Evolutionary conservation across 23 red algal genomes (phyloP).

Genomic region (Gracilaria domingensis): DNA sequence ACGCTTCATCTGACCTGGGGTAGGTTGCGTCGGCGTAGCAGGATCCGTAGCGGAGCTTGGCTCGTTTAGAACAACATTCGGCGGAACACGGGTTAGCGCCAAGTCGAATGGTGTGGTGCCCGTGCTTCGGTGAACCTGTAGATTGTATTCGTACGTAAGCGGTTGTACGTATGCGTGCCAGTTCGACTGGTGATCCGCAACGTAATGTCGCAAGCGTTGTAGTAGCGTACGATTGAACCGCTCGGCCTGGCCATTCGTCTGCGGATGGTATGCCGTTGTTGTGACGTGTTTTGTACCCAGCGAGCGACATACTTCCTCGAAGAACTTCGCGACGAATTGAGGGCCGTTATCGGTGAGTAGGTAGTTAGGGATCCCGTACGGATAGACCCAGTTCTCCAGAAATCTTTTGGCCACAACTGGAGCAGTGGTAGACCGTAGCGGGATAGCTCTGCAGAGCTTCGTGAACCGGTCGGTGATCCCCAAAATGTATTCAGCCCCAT

Average conservation of each 20-base stretch:
- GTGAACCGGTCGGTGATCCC: constrained; percentile 37
- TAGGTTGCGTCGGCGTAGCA: neutral
- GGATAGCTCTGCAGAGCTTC: constrained; percentile 40
- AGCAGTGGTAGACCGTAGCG: constrained; percentile 8
- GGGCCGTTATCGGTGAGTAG: neutral
- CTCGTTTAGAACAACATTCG: neutral
- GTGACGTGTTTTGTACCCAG: neutral
- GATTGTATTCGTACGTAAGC: constrained; percentile 23
- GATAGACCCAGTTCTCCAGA: neutral
- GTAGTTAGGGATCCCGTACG: neutral
- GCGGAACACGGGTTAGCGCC: constrained; percentile 14
- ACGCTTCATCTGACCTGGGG: neutral
- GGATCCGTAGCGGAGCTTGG: neutral
- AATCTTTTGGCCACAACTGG: neutral
- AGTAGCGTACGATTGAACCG: no score
- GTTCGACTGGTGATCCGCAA: no score
- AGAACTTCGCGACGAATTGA: neutral
- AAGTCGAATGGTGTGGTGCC: constrained; percentile 28
- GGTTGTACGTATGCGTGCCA: no score
- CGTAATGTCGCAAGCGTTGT: no score
- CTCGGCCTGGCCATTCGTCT: no score
- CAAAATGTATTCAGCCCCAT: constrained; percentile 6
- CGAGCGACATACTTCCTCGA: neutral
- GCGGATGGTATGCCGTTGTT: no score
- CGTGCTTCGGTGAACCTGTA: constrained; percentile 10